Base-by-base conservation (phyloP, 768 basidiomycete species). In the Russula earlei region DNA sequence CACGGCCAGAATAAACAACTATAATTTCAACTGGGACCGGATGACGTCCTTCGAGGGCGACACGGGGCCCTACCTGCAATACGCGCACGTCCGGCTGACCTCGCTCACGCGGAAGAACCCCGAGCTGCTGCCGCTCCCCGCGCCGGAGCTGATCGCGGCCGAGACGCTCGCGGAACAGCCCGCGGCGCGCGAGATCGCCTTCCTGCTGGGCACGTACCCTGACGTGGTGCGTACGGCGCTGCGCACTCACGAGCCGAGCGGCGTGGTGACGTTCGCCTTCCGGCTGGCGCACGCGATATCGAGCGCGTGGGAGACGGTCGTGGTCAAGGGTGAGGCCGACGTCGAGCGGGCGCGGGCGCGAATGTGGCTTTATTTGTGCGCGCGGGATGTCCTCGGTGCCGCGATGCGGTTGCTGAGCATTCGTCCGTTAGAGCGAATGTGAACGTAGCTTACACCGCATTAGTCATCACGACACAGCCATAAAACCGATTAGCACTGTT, bases 31-130 rank as follows among this genome's bases (percentile, higher is more conserved):
- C 70, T 90, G 90, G 85, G 82, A 88, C 59, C 82, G 92, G 40
- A 94, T 96, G 90, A 80, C 85, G 48, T 91, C 91, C 33, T 96
- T 95, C 69, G 91, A 96, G 69, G 94, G 94, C 42, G 94, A 97
- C 71, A 94, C 91, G 0, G 91, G 91, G 1, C 90, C 92, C 0
- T 97, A 96, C 74, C 81, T 97, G 25, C 94, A 97, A 74, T 97
- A 97, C 68, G 91, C 92, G 0, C 94, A 96, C 72, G 93, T 93
- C 63, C 89, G 94, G 19, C 76, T 97, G 29, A 80, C 86, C 7
- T 96, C 93, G 1, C 86, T 97, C 66, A 83, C 82, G 62, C 89
- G 93, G 54, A 94, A 95, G 71, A 93, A 94, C 71, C 90, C 91
- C 2, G 79, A 88, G 55, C 83, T 94, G 31, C 72, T 89, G 38